Evolutionary conservation across 192 early-diverging fungal species (phyloP).

Genomic region (Irineochytrium annulatum): DNA sequence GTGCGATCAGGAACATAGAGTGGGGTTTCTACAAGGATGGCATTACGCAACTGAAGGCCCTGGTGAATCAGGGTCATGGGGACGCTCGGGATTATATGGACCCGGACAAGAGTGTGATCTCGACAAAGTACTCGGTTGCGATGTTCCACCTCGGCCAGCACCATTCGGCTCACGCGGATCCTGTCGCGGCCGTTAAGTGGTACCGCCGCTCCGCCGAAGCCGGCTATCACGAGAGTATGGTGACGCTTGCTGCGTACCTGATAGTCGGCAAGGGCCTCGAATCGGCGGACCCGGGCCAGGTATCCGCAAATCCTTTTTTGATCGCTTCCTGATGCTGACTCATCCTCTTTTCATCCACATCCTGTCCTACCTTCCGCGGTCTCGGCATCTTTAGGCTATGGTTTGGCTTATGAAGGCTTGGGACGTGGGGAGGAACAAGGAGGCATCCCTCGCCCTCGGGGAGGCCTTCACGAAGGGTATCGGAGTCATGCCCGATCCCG

Average conservation of each 20-base stretch:
- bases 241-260: conserved; percentile 6
- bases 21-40: conserved; percentile 16
- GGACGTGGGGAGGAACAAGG: conserved; percentile 5
- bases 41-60: conserved; percentile 19
- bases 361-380: no score
- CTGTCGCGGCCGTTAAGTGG: conserved; percentile 13
- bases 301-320: no score
- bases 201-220: conserved; percentile 18
- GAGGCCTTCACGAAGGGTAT: conserved; percentile 15
- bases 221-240: neutral
- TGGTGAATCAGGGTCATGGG: conserved; percentile 1
- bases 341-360: no score
- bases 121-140: conserved; percentile 11
- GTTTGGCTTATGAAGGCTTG: conserved; percentile 24
- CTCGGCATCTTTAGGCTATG: no score
- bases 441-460: conserved; percentile 19
- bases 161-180: conserved; percentile 10
- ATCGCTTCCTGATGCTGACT: no score
- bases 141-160: conserved; percentile 12
- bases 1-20: neutral
- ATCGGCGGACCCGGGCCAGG: conserved; percentile 10
- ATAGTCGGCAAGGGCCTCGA: conserved; percentile 2
- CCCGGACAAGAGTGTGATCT: conserved; percentile 14
- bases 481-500: conserved; percentile 15
- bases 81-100: conserved; percentile 17